Evolutionary conservation across 2,329 filamentous ascomycete genomes (phyloP).

Genomic region (Penicillium italicum): DNA sequence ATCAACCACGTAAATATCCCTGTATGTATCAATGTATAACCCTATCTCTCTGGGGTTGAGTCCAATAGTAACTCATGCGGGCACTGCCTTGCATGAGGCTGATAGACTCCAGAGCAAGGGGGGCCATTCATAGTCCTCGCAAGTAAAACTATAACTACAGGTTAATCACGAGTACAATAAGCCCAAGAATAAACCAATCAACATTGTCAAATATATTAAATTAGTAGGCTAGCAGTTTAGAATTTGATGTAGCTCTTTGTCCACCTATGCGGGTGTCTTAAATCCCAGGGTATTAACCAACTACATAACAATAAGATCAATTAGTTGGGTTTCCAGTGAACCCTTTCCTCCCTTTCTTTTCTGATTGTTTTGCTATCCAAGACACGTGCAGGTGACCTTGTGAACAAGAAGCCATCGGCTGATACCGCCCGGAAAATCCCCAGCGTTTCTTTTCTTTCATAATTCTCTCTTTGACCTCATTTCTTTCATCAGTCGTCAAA

Average conservation of each 20-base stretch:
- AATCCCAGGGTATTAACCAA: neutral
- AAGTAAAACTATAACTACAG: neutral
- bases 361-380: neutral
- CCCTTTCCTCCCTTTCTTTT: neutral
- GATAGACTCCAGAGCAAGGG: neutral
- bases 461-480: neutral
- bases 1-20: neutral
- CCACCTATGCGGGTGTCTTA: neutral
- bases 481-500: neutral
- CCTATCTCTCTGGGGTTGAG: neutral
- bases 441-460: neutral
- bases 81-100: conserved; percentile 7
- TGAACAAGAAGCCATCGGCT: neutral
- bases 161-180: neutral
- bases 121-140: neutral
- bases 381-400: neutral
- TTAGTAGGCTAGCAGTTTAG: neutral
- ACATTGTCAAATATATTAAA: no score
- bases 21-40: neutral
- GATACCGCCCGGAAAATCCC: neutral
- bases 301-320: neutral
- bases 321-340: neutral
- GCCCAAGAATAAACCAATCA: neutral
- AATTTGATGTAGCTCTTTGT: neutral
- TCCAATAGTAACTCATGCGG: conserved; percentile 2